A percentile compares a stretch with the other conserved stretches of the same genome.
Evolutionary conservation across 2,329 filamentous ascomycete species (phyloP).

Genomic region (Scytalidium sp.): DNA sequence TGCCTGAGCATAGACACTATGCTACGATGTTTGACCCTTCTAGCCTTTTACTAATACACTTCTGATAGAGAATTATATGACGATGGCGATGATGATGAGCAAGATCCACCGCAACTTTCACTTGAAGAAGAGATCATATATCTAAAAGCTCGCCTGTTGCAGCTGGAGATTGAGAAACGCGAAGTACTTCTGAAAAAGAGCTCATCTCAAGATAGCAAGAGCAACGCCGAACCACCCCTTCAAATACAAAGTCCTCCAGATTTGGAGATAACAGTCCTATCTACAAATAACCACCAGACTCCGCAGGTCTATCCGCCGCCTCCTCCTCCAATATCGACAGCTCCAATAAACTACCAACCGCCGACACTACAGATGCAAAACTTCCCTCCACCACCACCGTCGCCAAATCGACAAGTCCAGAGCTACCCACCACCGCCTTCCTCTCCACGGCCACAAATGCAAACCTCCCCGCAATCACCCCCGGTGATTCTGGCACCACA

Average conservation of each 20-base stretch:
- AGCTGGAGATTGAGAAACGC: constrained; percentile 23
- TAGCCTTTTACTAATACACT: not conserved
- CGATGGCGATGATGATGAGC: not conserved
- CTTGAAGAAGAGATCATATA: constrained; percentile 22
- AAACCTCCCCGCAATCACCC: not conserved
- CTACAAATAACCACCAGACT: not conserved
- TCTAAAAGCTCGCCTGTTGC: constrained; percentile 19
- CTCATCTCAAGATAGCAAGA: not conserved
- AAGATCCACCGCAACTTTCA: constrained; percentile 7
- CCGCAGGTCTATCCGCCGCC: constrained; percentile 4
- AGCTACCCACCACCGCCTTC: not conserved
- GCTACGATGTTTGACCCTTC: not conserved
- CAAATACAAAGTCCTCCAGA: not conserved
- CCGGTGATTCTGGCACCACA: constrained; percentile 1
- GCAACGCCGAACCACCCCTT: not conserved
- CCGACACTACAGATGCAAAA: not conserved
- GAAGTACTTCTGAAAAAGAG: constrained; percentile 2
- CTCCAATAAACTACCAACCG: not conserved
- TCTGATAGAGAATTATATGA: not conserved
- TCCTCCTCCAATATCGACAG: constrained; percentile 1
- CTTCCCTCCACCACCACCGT: not conserved
- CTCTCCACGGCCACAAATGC: not conserved
- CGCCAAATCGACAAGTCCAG: not conserved
- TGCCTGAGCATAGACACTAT: too few species aligned
- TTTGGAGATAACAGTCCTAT: constrained; percentile 1